Conservation (phyloP, 768 basidiomycete genomes). For the Hydnomerulius pinastri region DNA sequence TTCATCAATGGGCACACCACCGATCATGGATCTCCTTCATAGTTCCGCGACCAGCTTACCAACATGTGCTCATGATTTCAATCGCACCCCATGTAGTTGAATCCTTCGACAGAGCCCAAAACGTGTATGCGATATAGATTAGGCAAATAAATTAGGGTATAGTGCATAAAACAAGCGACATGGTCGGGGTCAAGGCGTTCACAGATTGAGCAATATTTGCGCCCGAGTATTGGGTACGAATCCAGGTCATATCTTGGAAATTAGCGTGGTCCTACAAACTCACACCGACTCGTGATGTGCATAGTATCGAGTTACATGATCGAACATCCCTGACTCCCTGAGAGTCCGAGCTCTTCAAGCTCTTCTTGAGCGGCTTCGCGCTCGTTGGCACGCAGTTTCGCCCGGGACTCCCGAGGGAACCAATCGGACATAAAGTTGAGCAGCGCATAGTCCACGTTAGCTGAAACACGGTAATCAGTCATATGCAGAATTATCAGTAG, state of each 20-base stretch:
- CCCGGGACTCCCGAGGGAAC: slow-evolving; percentile 83
- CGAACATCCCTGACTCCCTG: slow-evolving; percentile 32
- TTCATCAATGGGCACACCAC: too few relatives aligned
- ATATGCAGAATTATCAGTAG: neutral
- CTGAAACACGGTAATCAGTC: slow-evolving; percentile 35
- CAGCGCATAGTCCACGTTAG: slow-evolving; percentile 77
- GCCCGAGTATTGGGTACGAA: too few relatives aligned
- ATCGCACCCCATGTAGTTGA: too few relatives aligned
- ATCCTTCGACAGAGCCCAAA: too few relatives aligned
- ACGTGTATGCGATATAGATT: too few relatives aligned
- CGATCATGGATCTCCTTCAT: too few relatives aligned
- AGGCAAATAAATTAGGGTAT: neutral
- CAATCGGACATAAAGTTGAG: slow-evolving; percentile 88
- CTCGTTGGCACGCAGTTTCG: slow-evolving; percentile 76
- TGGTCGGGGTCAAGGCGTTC: too few relatives aligned
- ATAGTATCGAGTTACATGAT: slow-evolving; percentile 36
- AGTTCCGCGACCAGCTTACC: too few relatives aligned
- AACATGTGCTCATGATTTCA: too few relatives aligned
- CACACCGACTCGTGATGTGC: neutral
- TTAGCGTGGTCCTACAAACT: too few relatives aligned
- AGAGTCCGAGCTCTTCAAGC: slow-evolving; percentile 62
- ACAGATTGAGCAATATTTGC: too few relatives aligned
- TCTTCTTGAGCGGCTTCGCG: slow-evolving; percentile 73
- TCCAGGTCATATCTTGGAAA: too few relatives aligned
- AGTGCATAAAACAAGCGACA: neutral